Conservation (phyloP, 768 basidiomycete species). For the Panus rudis region DNA sequence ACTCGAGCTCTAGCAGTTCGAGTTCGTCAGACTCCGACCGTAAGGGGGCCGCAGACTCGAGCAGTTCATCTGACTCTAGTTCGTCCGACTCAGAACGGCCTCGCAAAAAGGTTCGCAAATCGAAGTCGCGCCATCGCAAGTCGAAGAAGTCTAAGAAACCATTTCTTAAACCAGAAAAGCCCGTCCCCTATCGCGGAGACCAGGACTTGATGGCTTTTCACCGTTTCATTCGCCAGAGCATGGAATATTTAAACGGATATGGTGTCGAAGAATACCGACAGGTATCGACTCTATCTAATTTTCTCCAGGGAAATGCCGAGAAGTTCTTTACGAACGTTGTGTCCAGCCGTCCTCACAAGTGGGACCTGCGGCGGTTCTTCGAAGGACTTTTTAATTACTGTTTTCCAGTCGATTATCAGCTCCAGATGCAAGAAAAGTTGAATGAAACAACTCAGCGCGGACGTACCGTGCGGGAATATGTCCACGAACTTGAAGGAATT, state of each 20-base stretch:
- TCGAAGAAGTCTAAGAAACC: neutral
- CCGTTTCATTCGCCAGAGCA: conserved; percentile 6
- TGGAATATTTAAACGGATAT: conserved; percentile 4
- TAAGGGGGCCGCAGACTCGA: no score
- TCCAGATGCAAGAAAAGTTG: conserved; percentile 22
- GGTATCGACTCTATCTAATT: conserved; percentile 7
- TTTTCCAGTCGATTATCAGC: conserved; percentile 4
- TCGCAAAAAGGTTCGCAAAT: no score
- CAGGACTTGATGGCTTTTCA: conserved; percentile 6
- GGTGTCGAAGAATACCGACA: neutral
- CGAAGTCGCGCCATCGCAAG: no score
- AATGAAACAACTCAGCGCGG: conserved; percentile 17
- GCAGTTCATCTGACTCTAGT: no score
- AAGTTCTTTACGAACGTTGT: conserved; percentile 15
- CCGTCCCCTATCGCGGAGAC: conserved; percentile 2
- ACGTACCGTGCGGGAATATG: conserved; percentile 25
- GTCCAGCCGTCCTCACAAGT: neutral
- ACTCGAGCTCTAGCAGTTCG: no score
- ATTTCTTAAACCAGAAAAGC: conserved; percentile 7
- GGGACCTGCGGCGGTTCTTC: conserved; percentile 5
- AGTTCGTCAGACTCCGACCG: no score
- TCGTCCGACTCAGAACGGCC: no score
- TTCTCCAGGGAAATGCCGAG: conserved; percentile 16
- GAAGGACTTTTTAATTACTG: conserved; percentile 6
- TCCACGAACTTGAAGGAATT: conserved; percentile 27